Conservation (phyloP, 1,139 yeast genomes). For the Martiniozyma asiatica region DNA sequence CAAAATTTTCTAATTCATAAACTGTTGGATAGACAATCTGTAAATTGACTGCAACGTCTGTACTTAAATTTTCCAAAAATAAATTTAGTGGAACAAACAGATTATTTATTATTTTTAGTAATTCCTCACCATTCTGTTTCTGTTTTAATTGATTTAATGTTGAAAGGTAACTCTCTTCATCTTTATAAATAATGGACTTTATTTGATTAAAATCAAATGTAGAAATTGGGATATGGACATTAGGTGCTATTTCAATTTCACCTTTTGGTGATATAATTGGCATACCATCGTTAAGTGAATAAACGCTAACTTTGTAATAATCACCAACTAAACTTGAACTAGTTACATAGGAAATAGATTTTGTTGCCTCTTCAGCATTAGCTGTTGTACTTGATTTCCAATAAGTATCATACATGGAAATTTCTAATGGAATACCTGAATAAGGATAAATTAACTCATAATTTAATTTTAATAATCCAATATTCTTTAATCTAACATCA, state of each 20-base stretch:
- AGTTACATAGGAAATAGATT: constrained; percentile 50
- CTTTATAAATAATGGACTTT: constrained; percentile 28
- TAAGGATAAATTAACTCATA: constrained; percentile 87
- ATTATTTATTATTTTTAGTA: constrained; percentile 22
- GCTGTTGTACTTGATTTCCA: constrained; percentile 50
- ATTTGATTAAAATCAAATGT: constrained; percentile 34
- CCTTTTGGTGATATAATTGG: constrained; percentile 74
- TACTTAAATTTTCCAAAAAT: constrained; percentile 44
- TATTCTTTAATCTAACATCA: constrained; percentile 68
- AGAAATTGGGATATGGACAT: constrained; percentile 39
- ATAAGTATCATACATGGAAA: constrained; percentile 88
- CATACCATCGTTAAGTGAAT: constrained; percentile 70
- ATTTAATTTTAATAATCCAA: constrained; percentile 69
- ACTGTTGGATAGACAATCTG: constrained; percentile 73
- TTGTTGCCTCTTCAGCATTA: constrained; percentile 8
- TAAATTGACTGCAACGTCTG: constrained; percentile 56
- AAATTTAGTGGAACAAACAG: constrained; percentile 50
- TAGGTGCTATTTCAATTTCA: constrained; percentile 39
- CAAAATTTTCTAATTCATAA: constrained; percentile 20
- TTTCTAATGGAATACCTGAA: constrained; percentile 73
- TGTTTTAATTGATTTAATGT: constrained; percentile 23
- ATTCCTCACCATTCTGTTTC: constrained; percentile 6
- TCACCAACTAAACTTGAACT: constrained; percentile 84
- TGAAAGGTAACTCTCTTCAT: constrained; percentile 27
- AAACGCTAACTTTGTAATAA: constrained; percentile 59